phyloP scores from a whole-genome alignment of 1,139 yeast species.

The Saccharomyces hybrid region DNA sequence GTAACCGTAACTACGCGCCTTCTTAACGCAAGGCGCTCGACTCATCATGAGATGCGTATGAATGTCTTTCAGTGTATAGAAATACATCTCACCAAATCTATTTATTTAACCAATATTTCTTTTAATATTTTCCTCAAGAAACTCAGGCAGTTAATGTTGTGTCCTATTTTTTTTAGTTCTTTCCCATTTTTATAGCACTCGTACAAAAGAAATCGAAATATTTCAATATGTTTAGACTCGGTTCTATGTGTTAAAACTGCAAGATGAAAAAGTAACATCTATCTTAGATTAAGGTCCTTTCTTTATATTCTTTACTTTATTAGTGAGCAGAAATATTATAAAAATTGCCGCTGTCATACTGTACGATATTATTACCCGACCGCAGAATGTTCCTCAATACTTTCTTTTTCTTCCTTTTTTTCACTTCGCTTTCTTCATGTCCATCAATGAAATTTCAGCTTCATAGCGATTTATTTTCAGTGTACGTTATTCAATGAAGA shows the following conservation, averaged over 20 bases:
- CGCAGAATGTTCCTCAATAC: background rate
- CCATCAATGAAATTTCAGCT: background rate
- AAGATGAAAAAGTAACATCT: background rate
- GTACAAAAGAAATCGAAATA: background rate
- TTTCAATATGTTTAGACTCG: background rate
- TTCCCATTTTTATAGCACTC: background rate
- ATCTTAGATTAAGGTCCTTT: background rate
- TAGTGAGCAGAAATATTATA: background rate
- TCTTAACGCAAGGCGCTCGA: background rate
- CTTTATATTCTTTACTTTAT: background rate
- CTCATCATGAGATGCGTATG: background rate
- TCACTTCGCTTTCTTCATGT: background rate
- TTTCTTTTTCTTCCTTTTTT: background rate
- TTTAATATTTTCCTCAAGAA: background rate
- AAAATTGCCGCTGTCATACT: background rate
- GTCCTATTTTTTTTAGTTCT: background rate
- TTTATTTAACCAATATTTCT: background rate
- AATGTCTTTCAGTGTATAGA: background rate
- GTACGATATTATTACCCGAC: background rate
- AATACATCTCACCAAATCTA: background rate
- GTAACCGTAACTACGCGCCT: background rate
- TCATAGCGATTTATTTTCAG: background rate
- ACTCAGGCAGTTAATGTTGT: background rate
- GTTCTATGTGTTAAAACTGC: background rate
- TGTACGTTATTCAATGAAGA: background rate